phyloP scores from a whole-genome alignment of 2,329 filamentous ascomycete genomes.

The Aspergillus hortae region DNA sequence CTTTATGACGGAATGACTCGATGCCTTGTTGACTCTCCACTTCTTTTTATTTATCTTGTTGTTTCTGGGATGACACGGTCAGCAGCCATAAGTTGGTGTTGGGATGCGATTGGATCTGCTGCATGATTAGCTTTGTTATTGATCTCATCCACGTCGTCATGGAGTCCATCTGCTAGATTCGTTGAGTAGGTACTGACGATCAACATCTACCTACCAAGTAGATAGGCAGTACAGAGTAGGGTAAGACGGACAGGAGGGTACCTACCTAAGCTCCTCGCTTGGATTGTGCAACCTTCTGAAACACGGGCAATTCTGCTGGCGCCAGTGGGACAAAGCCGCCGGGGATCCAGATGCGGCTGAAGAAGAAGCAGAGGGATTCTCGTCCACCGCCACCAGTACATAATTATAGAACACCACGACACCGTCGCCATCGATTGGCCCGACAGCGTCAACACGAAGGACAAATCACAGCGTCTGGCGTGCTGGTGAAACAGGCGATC shows the following conservation, averaged over 20 bases:
- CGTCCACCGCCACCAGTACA: not conserved
- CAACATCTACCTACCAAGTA: too few species aligned
- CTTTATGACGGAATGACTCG: too few species aligned
- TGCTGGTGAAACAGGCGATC: not conserved
- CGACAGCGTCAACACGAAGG: not conserved
- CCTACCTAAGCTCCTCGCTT: not conserved
- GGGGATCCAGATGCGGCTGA: not conserved
- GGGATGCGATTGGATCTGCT: not conserved
- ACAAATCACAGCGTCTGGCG: not conserved
- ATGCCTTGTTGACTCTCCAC: not conserved
- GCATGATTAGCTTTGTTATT: not conserved
- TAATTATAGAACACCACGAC: not conserved
- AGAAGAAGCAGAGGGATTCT: not conserved
- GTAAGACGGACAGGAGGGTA: too few species aligned
- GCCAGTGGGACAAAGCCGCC: too few species aligned
- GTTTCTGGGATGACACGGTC: not conserved
- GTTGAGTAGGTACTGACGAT: not conserved
- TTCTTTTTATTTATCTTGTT: not conserved
- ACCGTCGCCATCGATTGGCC: not conserved
- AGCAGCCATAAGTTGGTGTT: constrained; percentile 7
- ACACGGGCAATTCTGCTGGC: not conserved
- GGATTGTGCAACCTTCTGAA: not conserved
- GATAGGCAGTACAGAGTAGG: too few species aligned
- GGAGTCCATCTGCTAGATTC: not conserved
- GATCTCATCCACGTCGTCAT: not conserved